Evolutionary conservation across 495 filamentous ascomycete genomes (phyloP).

Genomic region (Annulohypoxylon maeteangense): DNA sequence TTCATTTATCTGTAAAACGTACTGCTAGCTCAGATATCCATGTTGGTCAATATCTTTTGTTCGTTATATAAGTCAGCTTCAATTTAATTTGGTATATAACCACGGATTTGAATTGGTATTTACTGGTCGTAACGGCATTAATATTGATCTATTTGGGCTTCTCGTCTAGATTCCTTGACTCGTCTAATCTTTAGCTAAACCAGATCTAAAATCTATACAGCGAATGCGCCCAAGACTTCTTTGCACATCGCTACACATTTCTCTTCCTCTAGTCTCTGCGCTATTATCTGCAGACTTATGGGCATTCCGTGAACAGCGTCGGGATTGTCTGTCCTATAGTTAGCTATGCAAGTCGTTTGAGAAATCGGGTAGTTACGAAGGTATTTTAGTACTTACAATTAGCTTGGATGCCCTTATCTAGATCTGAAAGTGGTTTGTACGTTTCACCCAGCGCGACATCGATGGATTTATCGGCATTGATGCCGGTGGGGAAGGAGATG

Average conservation of each 20-base stretch:
- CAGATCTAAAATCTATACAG: slow-evolving; percentile 9
- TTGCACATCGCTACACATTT: slow-evolving; percentile 83
- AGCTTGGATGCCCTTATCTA: slow-evolving; percentile 77
- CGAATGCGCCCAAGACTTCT: slow-evolving; percentile 66
- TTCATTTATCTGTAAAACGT: slow-evolving; percentile 8
- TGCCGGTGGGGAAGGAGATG: slow-evolving; percentile 66
- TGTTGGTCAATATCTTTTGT: slow-evolving; percentile 14
- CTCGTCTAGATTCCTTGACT: neutral
- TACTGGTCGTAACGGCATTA: neutral
- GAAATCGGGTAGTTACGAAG: too few species aligned
- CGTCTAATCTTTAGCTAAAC: neutral
- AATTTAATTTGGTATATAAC: neutral
- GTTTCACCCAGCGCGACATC: slow-evolving; percentile 67
- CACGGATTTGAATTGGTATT: neutral
- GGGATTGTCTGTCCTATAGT: slow-evolving; percentile 63
- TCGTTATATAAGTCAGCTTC: neutral
- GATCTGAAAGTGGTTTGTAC: slow-evolving; percentile 69
- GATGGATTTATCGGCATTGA: slow-evolving; percentile 70
- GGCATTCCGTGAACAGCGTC: slow-evolving; percentile 79
- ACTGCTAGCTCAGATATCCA: slow-evolving; percentile 29
- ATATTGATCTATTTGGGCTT: neutral
- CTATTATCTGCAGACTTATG: slow-evolving; percentile 82
- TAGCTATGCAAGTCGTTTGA: slow-evolving; percentile 10
- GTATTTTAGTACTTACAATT: slow-evolving; percentile 58
- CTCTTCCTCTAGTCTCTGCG: slow-evolving; percentile 82